Conservation (phyloP, 2,329 filamentous ascomycete genomes). For the Byssothecium circinans region DNA sequence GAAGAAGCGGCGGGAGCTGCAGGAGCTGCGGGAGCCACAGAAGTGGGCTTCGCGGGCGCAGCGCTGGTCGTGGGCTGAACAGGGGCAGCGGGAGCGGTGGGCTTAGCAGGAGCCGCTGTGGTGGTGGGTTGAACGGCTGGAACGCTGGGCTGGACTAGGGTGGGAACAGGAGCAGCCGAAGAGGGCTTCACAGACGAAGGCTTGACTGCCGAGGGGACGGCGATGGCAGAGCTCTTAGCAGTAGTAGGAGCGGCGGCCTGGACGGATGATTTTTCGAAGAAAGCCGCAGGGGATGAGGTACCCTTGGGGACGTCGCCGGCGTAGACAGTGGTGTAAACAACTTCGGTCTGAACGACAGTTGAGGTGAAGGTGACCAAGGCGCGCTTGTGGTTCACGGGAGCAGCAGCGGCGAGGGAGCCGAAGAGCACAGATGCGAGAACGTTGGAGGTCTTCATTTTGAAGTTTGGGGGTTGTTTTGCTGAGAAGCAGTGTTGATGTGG, state of each 20-base stretch:
- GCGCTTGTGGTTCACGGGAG: constrained; percentile 33
- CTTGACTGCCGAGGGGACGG: constrained; percentile 6
- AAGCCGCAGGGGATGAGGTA: constrained; percentile 20
- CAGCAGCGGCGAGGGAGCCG: constrained; percentile 38
- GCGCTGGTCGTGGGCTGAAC: constrained; percentile 8
- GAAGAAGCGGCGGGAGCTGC: constrained; percentile 2
- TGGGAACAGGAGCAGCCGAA: constrained; percentile 1
- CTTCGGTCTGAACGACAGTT: constrained; percentile 36
- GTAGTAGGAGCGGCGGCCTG: constrained; percentile 20
- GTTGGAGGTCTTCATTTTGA: constrained; percentile 42
- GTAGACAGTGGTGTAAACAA: constrained; percentile 42
- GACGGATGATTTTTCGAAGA: constrained; percentile 26
- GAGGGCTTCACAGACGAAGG: constrained; percentile 4
- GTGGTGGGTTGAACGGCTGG: constrained; percentile 2
- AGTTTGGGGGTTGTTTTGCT: constrained; percentile 18
- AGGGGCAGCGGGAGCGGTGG: constrained; percentile 3
- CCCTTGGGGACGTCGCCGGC: constrained; percentile 23
- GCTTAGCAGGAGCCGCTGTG: constrained; percentile 3
- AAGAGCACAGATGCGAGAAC: constrained; percentile 40
- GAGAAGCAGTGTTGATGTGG: constrained; percentile 19
- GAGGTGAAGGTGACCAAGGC: constrained; percentile 38
- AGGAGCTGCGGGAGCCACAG: not conserved
- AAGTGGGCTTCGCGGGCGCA: not conserved
- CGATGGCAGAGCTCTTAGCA: constrained; percentile 13
- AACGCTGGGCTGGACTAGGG: not conserved